Evolutionary conservation across 257 asterid species (phyloP), one percentile per base, ranked within the genome.

Genomic region (Pogostemon cablin): DNA sequence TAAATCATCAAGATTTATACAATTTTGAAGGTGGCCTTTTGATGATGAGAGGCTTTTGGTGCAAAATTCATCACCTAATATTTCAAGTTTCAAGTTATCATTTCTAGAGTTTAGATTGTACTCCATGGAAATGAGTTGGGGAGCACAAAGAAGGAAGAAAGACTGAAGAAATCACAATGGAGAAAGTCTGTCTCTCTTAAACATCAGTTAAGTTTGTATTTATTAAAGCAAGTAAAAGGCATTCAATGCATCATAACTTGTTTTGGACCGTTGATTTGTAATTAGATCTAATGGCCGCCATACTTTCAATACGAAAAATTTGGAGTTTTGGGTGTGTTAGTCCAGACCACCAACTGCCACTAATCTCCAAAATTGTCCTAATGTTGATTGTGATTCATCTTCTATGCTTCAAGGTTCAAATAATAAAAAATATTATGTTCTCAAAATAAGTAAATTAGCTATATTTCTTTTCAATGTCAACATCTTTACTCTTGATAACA

Each of bases 11-110:
- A 84, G 84, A 66, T 25, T 25, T 25, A 25, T 25, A 25, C 32
- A 25, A 25, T 25, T 0, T 25, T 86, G 90, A 63, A 82, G 84
- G 69, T 73, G 85, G 53, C 82, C 79, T 64, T 79, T 80, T 12
- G 87, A 60, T 56, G 79, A 72, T 35, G 76, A 72, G 56, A 79
- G 66, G 47, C 68, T 79, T 46, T 74, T 47, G 38, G 73, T 69
- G 80, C 73, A 65, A 71, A 81, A 84, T 59, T 79, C 86, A 68
- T 82, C 80, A 6, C 80, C 84, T 0, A 75, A 50, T 66, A 55
- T 48, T 55, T 86, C 82, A 2, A 72, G 73, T 67, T 86, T 88
- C 73, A 77, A 65, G 74, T 74, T 68, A 64, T 57, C 80, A 20
- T 68, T 77, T 46, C 55, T 20, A 67, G 40, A 40, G 62, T 59